These are phyloP conservation scores for Mariannaea elegans DNA, from an alignment of 2,329 filamentous ascomycete genomes.

Conservation along the genomic window DNA sequence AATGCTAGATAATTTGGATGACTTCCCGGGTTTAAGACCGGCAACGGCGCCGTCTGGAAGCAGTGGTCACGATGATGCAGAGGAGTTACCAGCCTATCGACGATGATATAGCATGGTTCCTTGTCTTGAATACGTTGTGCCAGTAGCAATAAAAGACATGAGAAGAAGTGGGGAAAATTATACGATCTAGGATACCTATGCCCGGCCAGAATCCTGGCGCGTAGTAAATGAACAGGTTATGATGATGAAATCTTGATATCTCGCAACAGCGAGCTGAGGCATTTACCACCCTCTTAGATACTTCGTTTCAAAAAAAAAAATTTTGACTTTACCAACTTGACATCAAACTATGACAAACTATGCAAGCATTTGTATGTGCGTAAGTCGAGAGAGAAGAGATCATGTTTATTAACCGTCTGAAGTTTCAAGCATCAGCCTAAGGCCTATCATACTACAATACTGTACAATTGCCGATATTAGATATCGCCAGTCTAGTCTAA, in stretches of 20 bases:
- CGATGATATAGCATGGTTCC: slow-evolving; percentile 40
- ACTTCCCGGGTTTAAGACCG: slow-evolving; percentile 49
- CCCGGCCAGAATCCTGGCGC: slow-evolving; percentile 23
- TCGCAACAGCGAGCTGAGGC: not conserved
- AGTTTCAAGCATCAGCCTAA: too few relatives aligned
- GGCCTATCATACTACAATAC: too few relatives aligned
- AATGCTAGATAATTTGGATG: slow-evolving; percentile 63
- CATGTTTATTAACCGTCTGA: too few relatives aligned
- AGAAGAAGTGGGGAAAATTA: slow-evolving; percentile 15
- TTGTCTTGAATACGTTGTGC: slow-evolving; percentile 19
- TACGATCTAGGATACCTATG: slow-evolving; percentile 21
- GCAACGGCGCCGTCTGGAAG: slow-evolving; percentile 36
- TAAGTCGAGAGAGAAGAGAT: not conserved
- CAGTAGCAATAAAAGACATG: slow-evolving; percentile 14
- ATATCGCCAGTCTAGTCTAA: not conserved
- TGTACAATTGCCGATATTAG: not conserved
- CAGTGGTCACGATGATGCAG: slow-evolving; percentile 31
- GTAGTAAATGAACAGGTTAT: slow-evolving; percentile 25
- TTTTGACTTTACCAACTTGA: not conserved
- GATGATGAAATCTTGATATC: slow-evolving; percentile 24
- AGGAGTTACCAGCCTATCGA: slow-evolving; percentile 52
- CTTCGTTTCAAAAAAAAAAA: not conserved
- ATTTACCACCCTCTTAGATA: not conserved
- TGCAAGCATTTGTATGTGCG: too few relatives aligned
- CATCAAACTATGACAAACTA: too few relatives aligned